These are phyloP conservation scores for Aspergillus haitiensis DNA, from an alignment of 495 filamentous ascomycete genomes.

Conservation along the genomic window DNA sequence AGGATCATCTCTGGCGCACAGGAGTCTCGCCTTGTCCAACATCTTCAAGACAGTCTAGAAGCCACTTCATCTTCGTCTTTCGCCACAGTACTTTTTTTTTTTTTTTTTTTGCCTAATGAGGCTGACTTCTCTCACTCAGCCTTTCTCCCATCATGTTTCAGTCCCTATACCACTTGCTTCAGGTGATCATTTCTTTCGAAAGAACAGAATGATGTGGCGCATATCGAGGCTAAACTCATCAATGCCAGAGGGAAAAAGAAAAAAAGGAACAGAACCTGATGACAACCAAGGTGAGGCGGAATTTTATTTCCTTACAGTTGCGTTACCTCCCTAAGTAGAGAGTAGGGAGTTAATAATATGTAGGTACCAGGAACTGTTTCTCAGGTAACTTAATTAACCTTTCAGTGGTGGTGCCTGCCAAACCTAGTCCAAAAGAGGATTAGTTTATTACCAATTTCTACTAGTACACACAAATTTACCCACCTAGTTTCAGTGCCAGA, in stretches of 20 bases:
- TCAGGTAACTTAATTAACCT: no score
- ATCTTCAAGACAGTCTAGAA: conserved; percentile 1
- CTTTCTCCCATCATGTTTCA: not conserved
- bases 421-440: not conserved
- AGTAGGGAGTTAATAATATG: no score
- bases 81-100: conserved; percentile 2
- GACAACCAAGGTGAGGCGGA: not conserved
- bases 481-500: not conserved
- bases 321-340: not conserved
- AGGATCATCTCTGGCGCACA: conserved; percentile 3
- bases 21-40: conserved; percentile 9
- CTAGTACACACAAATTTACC: not conserved
- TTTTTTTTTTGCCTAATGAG: conserved; percentile 14
- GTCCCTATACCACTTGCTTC: not conserved
- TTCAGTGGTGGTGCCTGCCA: no score
- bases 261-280: not conserved
- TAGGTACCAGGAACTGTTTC: no score
- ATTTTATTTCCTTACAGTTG: not conserved
- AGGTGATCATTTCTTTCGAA: not conserved
- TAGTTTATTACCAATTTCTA: not conserved
- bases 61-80: not conserved
- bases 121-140: conserved; percentile 7
- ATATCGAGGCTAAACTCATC: conserved; percentile 8
- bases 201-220: conserved; percentile 15
- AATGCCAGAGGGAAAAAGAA: not conserved